Evolutionary conservation across 2,329 filamentous ascomycete species (phyloP).

Genomic region (Trichoderma afroharzianum): DNA sequence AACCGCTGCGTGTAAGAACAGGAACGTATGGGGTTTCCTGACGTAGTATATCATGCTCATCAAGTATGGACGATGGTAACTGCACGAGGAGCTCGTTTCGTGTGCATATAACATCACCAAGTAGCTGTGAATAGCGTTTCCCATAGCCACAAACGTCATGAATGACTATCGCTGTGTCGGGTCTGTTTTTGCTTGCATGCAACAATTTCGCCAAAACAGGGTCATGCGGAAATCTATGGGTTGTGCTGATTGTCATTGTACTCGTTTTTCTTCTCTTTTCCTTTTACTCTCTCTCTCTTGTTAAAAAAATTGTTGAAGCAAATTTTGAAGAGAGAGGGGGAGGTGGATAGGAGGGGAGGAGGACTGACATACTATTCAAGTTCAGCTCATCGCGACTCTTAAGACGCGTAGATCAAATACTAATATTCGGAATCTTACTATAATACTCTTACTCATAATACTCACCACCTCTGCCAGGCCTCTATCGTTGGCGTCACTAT

Average conservation of each 20-base stretch:
- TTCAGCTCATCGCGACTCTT: neutral
- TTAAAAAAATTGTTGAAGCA: neutral
- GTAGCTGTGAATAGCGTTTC: neutral
- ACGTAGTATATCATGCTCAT: neutral
- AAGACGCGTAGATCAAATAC: neutral
- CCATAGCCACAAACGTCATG: neutral
- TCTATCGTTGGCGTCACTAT: neutral
- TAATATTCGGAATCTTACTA: neutral
- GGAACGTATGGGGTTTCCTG: neutral
- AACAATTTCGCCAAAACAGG: neutral
- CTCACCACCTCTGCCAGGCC: neutral
- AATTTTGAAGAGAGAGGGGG: neutral
- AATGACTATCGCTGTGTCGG: neutral
- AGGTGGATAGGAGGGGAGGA: neutral
- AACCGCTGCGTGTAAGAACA: neutral
- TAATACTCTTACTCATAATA: neutral
- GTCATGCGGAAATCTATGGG: neutral
- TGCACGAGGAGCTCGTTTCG: neutral
- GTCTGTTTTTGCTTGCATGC: neutral
- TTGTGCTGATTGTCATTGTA: neutral
- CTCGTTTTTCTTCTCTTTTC: neutral
- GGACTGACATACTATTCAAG: neutral
- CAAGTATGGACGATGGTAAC: neutral
- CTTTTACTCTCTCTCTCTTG: neutral
- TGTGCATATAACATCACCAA: neutral